Percentiles rank a stretch among this genome's conserved stretches.
phyloP scores from a whole-genome alignment of 2,329 filamentous ascomycete genomes.

The Ilyonectria mors-panacis region DNA sequence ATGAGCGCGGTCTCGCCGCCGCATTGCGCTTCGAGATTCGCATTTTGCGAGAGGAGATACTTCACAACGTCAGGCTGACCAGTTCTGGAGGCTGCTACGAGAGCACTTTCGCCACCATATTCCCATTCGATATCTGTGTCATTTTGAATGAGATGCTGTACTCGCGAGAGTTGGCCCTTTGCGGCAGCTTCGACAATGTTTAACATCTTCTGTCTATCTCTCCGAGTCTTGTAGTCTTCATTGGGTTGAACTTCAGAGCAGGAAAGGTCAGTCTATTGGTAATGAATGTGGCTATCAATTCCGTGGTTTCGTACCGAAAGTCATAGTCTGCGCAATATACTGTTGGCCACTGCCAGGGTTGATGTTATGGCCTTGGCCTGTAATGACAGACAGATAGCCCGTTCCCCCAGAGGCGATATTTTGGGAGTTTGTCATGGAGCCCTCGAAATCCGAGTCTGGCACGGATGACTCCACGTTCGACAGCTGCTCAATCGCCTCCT shows the following conservation, averaged over 20 bases:
- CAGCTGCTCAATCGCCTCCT: constrained; percentile 22
- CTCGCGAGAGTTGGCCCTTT: no score
- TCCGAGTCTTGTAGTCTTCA: neutral
- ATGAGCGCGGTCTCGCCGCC: no score
- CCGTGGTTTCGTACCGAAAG: neutral
- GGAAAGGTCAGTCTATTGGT: constrained; percentile 4
- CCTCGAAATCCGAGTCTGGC: constrained; percentile 11
- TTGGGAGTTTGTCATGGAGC: neutral
- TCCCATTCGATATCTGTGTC: no score
- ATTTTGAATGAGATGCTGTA: no score
- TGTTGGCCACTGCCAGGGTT: constrained; percentile 8
- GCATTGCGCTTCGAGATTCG: no score
- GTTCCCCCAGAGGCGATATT: constrained; percentile 4
- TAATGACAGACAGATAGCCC: constrained; percentile 1
- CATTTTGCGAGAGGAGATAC: no score
- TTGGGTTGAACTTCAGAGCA: neutral
- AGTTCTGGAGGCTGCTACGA: no score
- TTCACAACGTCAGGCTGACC: no score
- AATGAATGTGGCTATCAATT: constrained; percentile 1
- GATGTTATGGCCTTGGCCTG: constrained; percentile 3
- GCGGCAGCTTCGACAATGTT: no score
- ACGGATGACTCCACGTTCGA: constrained; percentile 19
- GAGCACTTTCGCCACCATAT: no score
- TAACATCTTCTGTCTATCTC: no score
- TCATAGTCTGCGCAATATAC: constrained; percentile 6